Evolutionary conservation across 495 filamentous ascomycete species (phyloP).

Genomic region (Parathielavia hyrcaniae): DNA sequence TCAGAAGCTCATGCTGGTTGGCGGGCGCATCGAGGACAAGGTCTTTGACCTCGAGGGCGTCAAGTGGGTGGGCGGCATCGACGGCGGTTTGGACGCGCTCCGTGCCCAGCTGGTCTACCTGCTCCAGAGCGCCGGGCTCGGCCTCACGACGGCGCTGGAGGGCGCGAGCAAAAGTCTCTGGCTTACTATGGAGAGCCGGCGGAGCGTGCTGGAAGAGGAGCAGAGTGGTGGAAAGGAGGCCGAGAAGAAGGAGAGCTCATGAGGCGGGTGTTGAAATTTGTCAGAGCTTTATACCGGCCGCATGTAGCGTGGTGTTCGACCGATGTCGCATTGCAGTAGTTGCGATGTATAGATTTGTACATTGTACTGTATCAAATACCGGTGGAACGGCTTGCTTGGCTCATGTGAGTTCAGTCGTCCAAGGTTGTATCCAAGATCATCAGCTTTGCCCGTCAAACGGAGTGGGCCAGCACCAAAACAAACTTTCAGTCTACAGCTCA

Average conservation of each 20-base stretch:
- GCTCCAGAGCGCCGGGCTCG: slow-evolving; percentile 67
- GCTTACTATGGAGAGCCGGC: slow-evolving; percentile 73
- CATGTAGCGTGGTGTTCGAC: slow-evolving; percentile 14
- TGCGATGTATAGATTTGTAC: slow-evolving; percentile 19
- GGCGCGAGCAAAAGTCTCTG: slow-evolving; percentile 72
- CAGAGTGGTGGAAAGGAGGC: slow-evolving; percentile 40
- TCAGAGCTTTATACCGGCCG: background rate
- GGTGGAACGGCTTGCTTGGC: background rate
- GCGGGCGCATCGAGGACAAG: slow-evolving; percentile 71
- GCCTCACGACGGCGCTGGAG: slow-evolving; percentile 67
- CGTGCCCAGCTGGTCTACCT: slow-evolving; percentile 72
- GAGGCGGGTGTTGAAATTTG: background rate
- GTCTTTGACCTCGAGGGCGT: slow-evolving; percentile 76
- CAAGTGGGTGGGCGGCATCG: slow-evolving; percentile 79
- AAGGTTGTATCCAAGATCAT: background rate
- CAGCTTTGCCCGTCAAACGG: too few relatives aligned
- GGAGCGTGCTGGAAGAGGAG: slow-evolving; percentile 71
- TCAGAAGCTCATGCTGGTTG: slow-evolving; percentile 79
- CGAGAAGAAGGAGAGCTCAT: slow-evolving; percentile 31
- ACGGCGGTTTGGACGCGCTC: slow-evolving; percentile 73
- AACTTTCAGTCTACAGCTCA: too few relatives aligned
- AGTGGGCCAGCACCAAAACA: too few relatives aligned
- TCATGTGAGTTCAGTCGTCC: background rate
- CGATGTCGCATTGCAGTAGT: slow-evolving; percentile 7
- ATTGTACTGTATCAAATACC: slow-evolving; percentile 19